Conservation (phyloP, 257 asterid species). For the Galeopsis tetrahit region DNA sequence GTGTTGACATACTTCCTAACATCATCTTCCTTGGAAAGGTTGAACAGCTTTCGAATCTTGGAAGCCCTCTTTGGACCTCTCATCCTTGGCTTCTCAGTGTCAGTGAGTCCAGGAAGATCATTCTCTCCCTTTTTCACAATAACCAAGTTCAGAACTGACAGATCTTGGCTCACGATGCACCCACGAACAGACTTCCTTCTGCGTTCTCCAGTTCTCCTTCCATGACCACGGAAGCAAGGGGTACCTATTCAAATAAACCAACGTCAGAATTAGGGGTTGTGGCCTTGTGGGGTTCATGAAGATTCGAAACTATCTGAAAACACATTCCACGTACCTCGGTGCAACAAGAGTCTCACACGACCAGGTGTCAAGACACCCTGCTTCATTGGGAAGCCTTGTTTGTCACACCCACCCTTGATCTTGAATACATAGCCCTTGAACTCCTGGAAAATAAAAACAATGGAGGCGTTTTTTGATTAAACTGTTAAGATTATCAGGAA, state of each 20-base stretch:
- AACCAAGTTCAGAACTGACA: conserved; percentile 71
- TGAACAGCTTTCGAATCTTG: conserved; percentile 75
- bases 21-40: conserved; percentile 80
- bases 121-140: conserved; percentile 77
- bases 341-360: conserved; percentile 52
- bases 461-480: neutral
- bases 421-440: conserved; percentile 55
- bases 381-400: conserved; percentile 67
- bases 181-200: conserved; percentile 85
- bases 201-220: conserved; percentile 74
- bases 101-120: conserved; percentile 78
- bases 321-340: conserved; percentile 36
- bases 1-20: conserved; percentile 72
- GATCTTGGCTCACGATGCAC: conserved; percentile 82
- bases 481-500: neutral
- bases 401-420: conserved; percentile 65
- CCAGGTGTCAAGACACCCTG: conserved; percentile 66
- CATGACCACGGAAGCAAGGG: conserved; percentile 78
- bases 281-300: too few relatives aligned
- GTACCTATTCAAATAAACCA: conserved; percentile 48
- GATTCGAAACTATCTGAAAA: neutral
- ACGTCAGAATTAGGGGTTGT: conserved; percentile 1
- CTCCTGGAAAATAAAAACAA: conserved; percentile 36
- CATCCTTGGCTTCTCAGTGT: conserved; percentile 79
- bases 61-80: conserved; percentile 90